phyloP scores from a whole-genome alignment of 495 filamentous ascomycete species.

The Echria macrotheca region DNA sequence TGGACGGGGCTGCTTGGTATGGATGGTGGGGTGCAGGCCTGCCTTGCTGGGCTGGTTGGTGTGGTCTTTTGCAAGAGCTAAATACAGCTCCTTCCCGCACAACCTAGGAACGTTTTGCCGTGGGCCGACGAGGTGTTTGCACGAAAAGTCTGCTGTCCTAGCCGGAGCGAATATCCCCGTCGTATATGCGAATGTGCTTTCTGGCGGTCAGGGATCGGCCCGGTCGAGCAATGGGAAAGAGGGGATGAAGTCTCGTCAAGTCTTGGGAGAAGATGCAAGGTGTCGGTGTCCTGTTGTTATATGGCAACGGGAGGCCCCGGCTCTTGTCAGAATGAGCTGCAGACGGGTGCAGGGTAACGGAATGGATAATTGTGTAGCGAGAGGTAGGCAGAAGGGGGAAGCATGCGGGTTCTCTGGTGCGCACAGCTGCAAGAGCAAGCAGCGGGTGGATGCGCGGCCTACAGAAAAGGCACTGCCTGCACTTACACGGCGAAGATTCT shows the following conservation, averaged over 20 bases:
- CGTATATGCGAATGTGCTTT: too few species aligned
- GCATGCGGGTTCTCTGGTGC: neutral
- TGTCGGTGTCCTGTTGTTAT: constrained; percentile 6
- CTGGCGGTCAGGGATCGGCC: too few species aligned
- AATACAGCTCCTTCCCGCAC: too few species aligned
- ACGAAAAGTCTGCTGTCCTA: neutral
- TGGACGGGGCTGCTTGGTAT: neutral
- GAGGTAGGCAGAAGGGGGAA: neutral
- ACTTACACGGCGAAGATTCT: constrained; percentile 11
- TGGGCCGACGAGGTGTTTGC: neutral
- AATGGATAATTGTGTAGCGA: constrained; percentile 3
- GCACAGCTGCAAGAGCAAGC: neutral
- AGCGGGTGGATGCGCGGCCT: constrained; percentile 13
- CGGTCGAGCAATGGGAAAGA: neutral
- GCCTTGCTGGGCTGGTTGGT: neutral
- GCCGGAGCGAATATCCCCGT: too few species aligned
- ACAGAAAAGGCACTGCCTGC: constrained; percentile 15
- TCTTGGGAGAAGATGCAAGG: neutral
- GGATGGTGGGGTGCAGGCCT: constrained; percentile 4
- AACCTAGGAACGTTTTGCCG: too few species aligned
- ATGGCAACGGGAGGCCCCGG: constrained; percentile 4
- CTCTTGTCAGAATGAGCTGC: neutral
- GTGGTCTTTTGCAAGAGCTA: too few species aligned
- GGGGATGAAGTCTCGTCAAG: neutral
- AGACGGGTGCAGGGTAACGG: neutral